Evolutionary conservation across 371 early-diverging fungal genomes (phyloP).

Genomic region (Mucor saturninus): DNA sequence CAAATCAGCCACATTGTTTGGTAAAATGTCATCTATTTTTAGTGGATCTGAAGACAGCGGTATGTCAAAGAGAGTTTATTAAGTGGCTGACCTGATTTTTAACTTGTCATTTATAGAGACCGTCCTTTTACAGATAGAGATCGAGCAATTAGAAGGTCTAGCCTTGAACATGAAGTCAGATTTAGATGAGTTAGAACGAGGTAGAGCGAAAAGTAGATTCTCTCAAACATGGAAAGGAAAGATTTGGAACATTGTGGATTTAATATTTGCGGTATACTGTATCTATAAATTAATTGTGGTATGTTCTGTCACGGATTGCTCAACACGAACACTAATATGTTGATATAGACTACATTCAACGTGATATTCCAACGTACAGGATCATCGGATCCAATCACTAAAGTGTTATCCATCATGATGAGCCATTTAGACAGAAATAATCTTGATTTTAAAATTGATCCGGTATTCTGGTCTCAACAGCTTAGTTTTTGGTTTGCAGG

Average conservation of each 20-base stretch:
- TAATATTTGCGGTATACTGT: constrained; percentile 87
- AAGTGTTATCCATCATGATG: constrained; percentile 72
- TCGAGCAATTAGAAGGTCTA: constrained; percentile 39
- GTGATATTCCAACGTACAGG: constrained; percentile 78
- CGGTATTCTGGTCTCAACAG: constrained; percentile 88
- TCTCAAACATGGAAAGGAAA: constrained; percentile 81
- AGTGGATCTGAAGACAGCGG: constrained; percentile 5
- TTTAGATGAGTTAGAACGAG: constrained; percentile 42
- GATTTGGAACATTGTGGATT: constrained; percentile 76
- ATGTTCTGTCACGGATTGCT: constrained; percentile 20
- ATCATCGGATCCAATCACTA: constrained; percentile 87
- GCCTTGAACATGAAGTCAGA: constrained; percentile 40
- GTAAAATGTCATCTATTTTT: not conserved
- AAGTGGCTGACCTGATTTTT: not conserved
- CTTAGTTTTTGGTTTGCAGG: constrained; percentile 91
- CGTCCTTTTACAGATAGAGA: constrained; percentile 32
- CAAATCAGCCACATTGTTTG: not conserved
- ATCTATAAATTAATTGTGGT: constrained; percentile 84
- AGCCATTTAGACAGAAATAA: constrained; percentile 51
- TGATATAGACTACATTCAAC: constrained; percentile 70
- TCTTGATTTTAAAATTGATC: constrained; percentile 67
- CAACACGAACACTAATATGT: not conserved
- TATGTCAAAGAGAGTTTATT: not conserved
- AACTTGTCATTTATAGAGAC: not conserved
- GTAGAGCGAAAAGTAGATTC: constrained; percentile 55